These are phyloP conservation scores for Arabidopsis hybrid DNA, from an alignment of 441 rosid species.

Conservation along the genomic window DNA sequence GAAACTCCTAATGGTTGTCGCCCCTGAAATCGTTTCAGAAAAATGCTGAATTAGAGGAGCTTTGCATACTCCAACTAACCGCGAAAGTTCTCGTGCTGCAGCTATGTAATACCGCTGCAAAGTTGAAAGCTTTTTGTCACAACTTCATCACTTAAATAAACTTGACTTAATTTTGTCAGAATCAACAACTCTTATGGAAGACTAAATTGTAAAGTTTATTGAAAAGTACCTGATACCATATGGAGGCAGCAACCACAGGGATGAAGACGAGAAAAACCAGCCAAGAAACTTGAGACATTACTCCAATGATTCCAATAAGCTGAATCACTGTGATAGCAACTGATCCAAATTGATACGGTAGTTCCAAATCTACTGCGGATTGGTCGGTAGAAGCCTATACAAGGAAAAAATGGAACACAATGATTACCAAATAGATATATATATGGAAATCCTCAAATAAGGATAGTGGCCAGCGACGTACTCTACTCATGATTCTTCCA, in stretches of 20 bases:
- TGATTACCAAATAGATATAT: constrained; percentile 1
- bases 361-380: constrained; percentile 65
- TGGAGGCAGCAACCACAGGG: constrained; percentile 71
- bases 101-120: constrained; percentile 83
- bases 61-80: constrained; percentile 80
- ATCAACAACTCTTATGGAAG: constrained; percentile 8
- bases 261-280: constrained; percentile 76
- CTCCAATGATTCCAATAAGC: constrained; percentile 76
- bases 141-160: not conserved
- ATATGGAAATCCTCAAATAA: not conserved
- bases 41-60: constrained; percentile 92
- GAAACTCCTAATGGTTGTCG: constrained; percentile 86
- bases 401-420: not conserved
- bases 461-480: constrained; percentile 42
- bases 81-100: constrained; percentile 80
- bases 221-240: constrained; percentile 82
- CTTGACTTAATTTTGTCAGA: not conserved
- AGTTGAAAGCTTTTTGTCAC: constrained; percentile 22
- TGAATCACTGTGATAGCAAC: constrained; percentile 63
- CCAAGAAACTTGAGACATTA: constrained; percentile 96
- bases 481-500: constrained; percentile 87
- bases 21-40: constrained; percentile 85
- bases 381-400: constrained; percentile 85
- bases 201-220: not conserved
- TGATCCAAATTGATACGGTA: constrained; percentile 57